Evolutionary conservation across 1,284 basidiomycete species (phyloP).

Genomic region (Trichosporon inkin): DNA sequence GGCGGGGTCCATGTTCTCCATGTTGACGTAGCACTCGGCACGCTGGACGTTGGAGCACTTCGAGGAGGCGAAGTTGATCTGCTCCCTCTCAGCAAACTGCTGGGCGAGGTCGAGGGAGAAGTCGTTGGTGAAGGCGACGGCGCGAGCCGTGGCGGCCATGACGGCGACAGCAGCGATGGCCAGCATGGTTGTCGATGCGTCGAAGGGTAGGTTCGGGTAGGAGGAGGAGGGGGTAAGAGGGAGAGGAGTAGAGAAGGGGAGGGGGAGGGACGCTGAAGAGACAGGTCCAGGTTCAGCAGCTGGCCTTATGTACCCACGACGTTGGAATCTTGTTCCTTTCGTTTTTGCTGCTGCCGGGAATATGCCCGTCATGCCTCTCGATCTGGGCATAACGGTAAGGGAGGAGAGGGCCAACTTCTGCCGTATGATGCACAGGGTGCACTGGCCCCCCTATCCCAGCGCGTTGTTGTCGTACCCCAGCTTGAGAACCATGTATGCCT

Average conservation of each 20-base stretch:
- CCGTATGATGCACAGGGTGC: neutral
- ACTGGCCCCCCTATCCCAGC: too few species aligned
- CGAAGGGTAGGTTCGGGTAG: neutral
- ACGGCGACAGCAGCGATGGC: conserved; percentile 3
- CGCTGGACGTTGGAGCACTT: conserved; percentile 7
- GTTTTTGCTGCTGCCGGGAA: too few species aligned
- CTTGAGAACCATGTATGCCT: neutral
- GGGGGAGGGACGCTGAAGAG: neutral
- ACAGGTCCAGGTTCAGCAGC: neutral
- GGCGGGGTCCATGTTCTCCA: conserved; percentile 11
- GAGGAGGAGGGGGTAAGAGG: neutral
- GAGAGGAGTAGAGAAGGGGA: neutral
- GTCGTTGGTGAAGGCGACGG: conserved; percentile 4
- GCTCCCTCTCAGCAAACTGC: neutral
- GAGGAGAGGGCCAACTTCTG: neutral
- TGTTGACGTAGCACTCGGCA: conserved; percentile 15
- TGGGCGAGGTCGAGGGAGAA: conserved; percentile 3
- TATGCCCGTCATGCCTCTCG: too few species aligned
- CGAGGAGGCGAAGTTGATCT: neutral
- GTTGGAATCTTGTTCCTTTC: too few species aligned
- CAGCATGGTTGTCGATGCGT: conserved; percentile 1
- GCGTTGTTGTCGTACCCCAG: neutral
- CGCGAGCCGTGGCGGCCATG: conserved; percentile 2
- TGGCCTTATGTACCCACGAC: neutral
- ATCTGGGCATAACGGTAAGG: too few species aligned